Percentiles rank a stretch among this genome's conserved stretches.
Conservation (phyloP, 306 rosid genomes). For the Vicia sativa region DNA sequence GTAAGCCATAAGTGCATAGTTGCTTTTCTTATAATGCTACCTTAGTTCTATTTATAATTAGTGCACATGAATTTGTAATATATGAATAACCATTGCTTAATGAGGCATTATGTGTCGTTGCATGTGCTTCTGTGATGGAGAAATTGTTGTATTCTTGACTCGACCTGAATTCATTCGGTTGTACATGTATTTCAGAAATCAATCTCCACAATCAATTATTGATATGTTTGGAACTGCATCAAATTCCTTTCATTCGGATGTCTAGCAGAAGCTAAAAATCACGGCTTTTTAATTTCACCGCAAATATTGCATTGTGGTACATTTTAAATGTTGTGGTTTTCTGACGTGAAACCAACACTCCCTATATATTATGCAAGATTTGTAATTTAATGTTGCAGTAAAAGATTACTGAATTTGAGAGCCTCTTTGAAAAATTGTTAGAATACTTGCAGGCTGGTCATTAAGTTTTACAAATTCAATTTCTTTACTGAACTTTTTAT, state of each 20-base stretch:
- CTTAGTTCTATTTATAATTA: slow-evolving; percentile 15
- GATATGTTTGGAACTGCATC: no score
- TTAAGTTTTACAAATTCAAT: neutral
- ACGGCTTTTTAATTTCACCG: no score
- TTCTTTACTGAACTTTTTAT: neutral
- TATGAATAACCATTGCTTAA: slow-evolving; percentile 27
- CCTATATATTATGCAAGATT: no score
- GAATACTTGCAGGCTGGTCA: neutral
- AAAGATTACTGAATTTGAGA: neutral
- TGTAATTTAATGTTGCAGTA: neutral
- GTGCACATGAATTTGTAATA: slow-evolving; percentile 37
- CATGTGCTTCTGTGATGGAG: slow-evolving; percentile 14
- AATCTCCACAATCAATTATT: neutral
- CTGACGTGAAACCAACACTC: no score
- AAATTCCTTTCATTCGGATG: no score
- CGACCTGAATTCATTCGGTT: slow-evolving; percentile 12
- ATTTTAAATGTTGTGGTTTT: no score
- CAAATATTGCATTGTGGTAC: no score
- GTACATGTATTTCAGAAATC: slow-evolving; percentile 4
- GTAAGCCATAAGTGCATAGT: slow-evolving; percentile 22
- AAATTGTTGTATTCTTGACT: slow-evolving; percentile 3
- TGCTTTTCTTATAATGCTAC: slow-evolving; percentile 20
- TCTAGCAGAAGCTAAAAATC: no score
- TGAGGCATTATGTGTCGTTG: slow-evolving; percentile 2
- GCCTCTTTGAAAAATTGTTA: neutral